Conservation (phyloP, 768 basidiomycete species). For the Lactarius quietus region DNA sequence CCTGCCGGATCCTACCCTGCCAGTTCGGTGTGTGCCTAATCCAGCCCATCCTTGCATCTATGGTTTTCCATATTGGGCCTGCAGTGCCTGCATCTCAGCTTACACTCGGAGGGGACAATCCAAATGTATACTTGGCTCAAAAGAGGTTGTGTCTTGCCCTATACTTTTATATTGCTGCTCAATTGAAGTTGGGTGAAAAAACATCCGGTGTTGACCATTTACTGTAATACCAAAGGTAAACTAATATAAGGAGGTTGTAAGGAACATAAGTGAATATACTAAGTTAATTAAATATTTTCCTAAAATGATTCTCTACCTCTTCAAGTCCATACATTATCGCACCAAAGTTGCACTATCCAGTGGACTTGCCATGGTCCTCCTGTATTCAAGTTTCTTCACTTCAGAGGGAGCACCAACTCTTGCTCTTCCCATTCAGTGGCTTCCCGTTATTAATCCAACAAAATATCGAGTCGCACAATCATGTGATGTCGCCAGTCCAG, state of each 20-base stretch:
- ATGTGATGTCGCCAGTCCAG: conserved; percentile 10
- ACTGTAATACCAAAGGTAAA: conserved; percentile 8
- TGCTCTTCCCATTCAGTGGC: not conserved
- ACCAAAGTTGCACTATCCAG: not conserved
- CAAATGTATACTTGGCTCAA: too few species aligned
- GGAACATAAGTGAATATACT: conserved; percentile 14
- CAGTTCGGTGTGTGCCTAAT: not conserved
- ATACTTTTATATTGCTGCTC: too few species aligned
- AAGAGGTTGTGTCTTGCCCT: too few species aligned
- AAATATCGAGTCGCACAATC: not conserved
- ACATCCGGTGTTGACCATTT: not conserved
- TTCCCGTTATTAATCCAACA: conserved; percentile 1
- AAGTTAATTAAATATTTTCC: conserved; percentile 12
- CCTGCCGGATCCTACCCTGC: not conserved
- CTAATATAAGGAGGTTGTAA: conserved; percentile 19
- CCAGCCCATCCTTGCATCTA: not conserved
- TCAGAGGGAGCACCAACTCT: not conserved
- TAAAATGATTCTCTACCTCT: conserved; percentile 4
- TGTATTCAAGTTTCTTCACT: not conserved
- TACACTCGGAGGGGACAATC: too few species aligned
- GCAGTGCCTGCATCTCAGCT: too few species aligned
- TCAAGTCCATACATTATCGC: not conserved
- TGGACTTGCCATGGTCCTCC: not conserved
- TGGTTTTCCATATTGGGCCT: too few species aligned
- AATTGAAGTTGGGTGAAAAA: too few species aligned